Conservation (phyloP, 306 rosid species). For the Rubus parviflorus region DNA sequence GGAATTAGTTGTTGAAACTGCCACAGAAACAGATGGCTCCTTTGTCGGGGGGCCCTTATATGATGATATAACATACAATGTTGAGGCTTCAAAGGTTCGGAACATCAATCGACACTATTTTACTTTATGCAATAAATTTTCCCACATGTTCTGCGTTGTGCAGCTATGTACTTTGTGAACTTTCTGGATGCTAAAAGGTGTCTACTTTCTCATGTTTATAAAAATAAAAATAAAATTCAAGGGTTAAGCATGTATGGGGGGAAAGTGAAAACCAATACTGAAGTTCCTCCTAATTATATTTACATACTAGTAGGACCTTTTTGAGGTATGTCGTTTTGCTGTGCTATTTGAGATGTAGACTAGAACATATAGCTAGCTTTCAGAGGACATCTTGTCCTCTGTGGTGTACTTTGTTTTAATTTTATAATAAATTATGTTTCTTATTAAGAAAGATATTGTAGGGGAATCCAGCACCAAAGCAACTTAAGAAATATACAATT, state of each 20-base stretch:
- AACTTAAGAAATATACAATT: background rate
- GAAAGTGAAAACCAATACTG: background rate
- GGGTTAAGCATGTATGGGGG: background rate
- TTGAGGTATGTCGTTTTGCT: background rate
- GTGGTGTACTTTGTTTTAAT: background rate
- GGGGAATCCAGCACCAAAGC: background rate
- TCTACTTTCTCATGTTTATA: background rate
- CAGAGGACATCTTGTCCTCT: background rate
- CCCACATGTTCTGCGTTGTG: conserved; percentile 19
- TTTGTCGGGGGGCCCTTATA: conserved; percentile 86
- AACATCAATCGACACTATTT: conserved; percentile 21
- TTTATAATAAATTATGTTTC: background rate
- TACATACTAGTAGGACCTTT: background rate
- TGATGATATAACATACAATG: conserved; percentile 71
- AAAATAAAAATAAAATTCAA: background rate
- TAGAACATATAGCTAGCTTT: background rate
- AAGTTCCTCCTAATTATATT: background rate
- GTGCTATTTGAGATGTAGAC: background rate
- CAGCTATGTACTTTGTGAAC: conserved; percentile 2
- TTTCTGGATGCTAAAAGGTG: background rate
- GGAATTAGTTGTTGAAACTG: conserved; percentile 69
- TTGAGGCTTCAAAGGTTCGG: conserved; percentile 82
- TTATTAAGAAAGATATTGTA: background rate
- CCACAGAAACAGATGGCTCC: conserved; percentile 70
- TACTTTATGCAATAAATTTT: conserved; percentile 10